Evolutionary conservation across 768 basidiomycete species (phyloP).

Genomic region (Suillus bovinus): DNA sequence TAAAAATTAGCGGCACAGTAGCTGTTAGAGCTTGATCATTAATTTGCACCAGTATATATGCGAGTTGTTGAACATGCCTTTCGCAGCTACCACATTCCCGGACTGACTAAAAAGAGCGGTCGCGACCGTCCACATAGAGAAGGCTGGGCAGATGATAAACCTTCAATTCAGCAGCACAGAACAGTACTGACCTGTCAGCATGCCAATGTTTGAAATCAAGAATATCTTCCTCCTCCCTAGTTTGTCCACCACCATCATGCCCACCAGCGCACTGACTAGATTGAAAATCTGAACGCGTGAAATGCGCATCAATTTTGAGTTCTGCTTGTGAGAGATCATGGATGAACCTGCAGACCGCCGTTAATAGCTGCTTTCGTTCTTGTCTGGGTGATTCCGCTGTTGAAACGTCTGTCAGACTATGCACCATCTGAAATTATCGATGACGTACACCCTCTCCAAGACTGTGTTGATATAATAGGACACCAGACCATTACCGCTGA

Average conservation of each 20-base stretch:
- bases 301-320: neutral
- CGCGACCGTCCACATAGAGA: slow-evolving; percentile 61
- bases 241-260: slow-evolving; percentile 64
- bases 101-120: slow-evolving; percentile 39
- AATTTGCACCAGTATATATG: neutral
- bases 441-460: slow-evolving; percentile 48
- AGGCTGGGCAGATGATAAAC: slow-evolving; percentile 31
- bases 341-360: slow-evolving; percentile 54
- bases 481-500: slow-evolving; percentile 66
- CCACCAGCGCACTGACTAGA: slow-evolving; percentile 56
- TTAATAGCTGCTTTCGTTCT: slow-evolving; percentile 63
- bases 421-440: neutral
- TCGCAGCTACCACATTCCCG: slow-evolving; percentile 31
- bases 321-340: neutral
- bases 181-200: slow-evolving; percentile 48
- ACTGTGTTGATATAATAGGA: slow-evolving; percentile 76
- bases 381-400: slow-evolving; percentile 48
- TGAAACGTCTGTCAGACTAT: neutral
- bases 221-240: slow-evolving; percentile 71
- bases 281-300: slow-evolving; percentile 52
- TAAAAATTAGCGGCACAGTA: slow-evolving; percentile 67
- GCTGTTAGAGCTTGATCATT: slow-evolving; percentile 34
- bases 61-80: slow-evolving; percentile 14
- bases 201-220: slow-evolving; percentile 60
- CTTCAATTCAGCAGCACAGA: neutral